A percentile compares a stretch with the other conserved stretches of the same genome.
These are phyloP conservation scores for Kazachstania africana DNA, from an alignment of 805 yeast species.

Conservation along the genomic window DNA sequence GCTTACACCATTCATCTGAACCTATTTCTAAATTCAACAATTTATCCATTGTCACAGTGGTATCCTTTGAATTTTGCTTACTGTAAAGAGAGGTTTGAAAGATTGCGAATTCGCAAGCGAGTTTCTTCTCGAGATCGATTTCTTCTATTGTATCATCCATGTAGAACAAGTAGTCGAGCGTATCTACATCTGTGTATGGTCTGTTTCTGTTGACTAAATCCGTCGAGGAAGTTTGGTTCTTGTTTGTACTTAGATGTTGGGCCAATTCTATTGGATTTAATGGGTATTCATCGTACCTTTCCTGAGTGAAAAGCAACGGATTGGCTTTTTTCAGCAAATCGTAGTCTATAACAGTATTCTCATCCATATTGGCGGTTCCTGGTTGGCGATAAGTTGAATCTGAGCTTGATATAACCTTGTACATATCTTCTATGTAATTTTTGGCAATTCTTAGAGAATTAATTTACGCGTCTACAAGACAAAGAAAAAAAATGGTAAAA, in stretches of 20 bases:
- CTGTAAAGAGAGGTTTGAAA: slow-evolving; percentile 12
- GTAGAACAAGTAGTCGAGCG: slow-evolving; percentile 17
- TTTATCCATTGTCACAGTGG: slow-evolving; percentile 6
- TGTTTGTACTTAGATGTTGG: slow-evolving; percentile 13
- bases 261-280: slow-evolving; percentile 17
- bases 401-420: too few relatives aligned
- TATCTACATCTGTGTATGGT: slow-evolving; percentile 16
- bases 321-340: slow-evolving; percentile 18
- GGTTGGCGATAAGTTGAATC: too few relatives aligned
- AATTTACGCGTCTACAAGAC: not conserved
- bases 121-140: slow-evolving; percentile 20
- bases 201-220: slow-evolving; percentile 6
- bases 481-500: not conserved
- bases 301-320: slow-evolving; percentile 17
- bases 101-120: slow-evolving; percentile 21
- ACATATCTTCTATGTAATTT: too few relatives aligned
- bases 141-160: slow-evolving; percentile 6
- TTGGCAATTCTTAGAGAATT: too few relatives aligned
- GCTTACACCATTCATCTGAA: slow-evolving; percentile 12
- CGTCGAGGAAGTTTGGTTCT: too few relatives aligned
- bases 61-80: slow-evolving; percentile 2
- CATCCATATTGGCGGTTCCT: too few relatives aligned
- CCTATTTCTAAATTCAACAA: slow-evolving; percentile 6
- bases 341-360: slow-evolving; percentile 3
- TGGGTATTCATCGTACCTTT: slow-evolving; percentile 20